Evolutionary conservation across 345 rosid species (phyloP), one percentile per base, ranked within the genome.

Genomic region (Salix brachista): DNA sequence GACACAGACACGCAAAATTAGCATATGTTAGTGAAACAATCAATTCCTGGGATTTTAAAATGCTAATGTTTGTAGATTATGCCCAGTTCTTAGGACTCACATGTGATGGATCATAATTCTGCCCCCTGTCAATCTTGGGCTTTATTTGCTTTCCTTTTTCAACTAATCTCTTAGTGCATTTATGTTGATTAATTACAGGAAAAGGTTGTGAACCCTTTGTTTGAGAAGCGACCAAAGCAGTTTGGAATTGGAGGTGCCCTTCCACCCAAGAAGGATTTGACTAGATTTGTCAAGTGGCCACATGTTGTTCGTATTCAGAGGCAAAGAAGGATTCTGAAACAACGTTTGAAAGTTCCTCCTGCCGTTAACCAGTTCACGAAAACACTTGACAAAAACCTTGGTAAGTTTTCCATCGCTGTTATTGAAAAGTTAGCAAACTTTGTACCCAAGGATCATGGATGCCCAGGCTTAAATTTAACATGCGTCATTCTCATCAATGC

Each of bases 201-300:
- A 69, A 91, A 89, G 85, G 89, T 83, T 2, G 80, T 80, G 9
- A 93, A 91, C 74, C 94, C 91, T 19, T 76, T 91, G 76, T 91
- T 93, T 4, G 94, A 91, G 90, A 93, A 89, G 82, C 82, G 97
- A 44, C 86, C 93, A 0, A 93, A 91, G 91, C 94, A 89, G 75
- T 93, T 89, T 56, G 97, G 97, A 18, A 93, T 93, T 4, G 93
- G 94, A 25, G 97, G 97, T 26, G 97, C 93, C 30, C 74, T 93
- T 54, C 97, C 97, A 3, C 94, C 97, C 0, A 91, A 90, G 91
- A 93, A 84, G 89, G 97, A 91, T 77, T 78, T 93, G 71, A 80
- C 85, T 0, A 78, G 97, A 0, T 93, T 87, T 23, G 91, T 91
- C 44, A 91, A 89, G 84, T 89, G 87, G 87, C 94, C 97, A 0